Evolutionary conservation across 345 rosid genomes (phyloP).

Genomic region (Salix udensis): DNA sequence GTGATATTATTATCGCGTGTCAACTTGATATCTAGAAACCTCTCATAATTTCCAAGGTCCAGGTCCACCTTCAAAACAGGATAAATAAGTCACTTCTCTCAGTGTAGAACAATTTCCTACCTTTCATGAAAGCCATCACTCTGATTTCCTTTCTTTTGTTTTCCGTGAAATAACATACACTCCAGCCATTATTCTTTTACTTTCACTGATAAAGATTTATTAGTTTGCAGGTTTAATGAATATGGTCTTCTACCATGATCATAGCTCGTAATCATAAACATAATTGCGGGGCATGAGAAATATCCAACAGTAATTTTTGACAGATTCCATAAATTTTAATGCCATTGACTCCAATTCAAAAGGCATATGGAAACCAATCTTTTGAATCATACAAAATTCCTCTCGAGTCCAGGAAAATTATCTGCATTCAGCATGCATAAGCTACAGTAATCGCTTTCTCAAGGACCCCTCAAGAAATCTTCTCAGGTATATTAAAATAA

Average conservation of each 20-base stretch:
- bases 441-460: not conserved
- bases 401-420: not conserved
- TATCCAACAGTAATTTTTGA: not conserved
- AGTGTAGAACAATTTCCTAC: not conserved
- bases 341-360: not conserved
- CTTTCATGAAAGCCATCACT: not conserved
- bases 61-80: slow-evolving; percentile 73
- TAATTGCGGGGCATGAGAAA: not conserved
- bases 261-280: not conserved
- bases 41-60: slow-evolving; percentile 98
- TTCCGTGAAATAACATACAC: not conserved
- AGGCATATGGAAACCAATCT: not conserved
- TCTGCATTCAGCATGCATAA: not conserved
- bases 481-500: not conserved
- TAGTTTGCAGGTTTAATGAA: not conserved
- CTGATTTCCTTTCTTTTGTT: not conserved
- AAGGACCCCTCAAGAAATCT: not conserved
- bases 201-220: not conserved
- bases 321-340: not conserved
- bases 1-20: slow-evolving; percentile 87
- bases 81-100: slow-evolving; percentile 1
- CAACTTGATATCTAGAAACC: slow-evolving; percentile 77
- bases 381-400: not conserved
- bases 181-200: not conserved
- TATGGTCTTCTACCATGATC: not conserved